Evolutionary conservation across 495 filamentous ascomycete genomes (phyloP), one percentile per base, ranked within the genome.

Genomic region (Lepraria neglecta): DNA sequence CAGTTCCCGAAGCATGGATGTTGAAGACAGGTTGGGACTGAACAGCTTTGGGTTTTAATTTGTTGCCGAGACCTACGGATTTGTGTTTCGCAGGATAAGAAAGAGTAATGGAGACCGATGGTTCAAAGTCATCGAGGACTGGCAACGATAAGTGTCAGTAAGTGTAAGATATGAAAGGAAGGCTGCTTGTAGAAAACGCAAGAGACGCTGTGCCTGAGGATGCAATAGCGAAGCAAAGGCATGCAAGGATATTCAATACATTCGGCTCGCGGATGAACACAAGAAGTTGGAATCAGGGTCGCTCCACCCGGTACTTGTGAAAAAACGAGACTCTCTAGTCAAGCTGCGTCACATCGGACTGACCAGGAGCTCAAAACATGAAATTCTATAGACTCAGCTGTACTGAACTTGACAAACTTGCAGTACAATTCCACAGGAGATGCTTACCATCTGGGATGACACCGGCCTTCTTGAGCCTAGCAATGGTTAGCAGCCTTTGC

Each of bases 61-160:
- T 80, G 71, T 88, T 88, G n/a, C 86, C 86, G 1, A 88, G 73
- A 4, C 70, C 56, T 27, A 78, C 70, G 33, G 77, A 73, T n/a
- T 70, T 69, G 52, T 77, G 65, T 40, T 74, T 68, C 1, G 72
- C 69, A 0, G 79, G 69, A 74, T 84, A 89, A 43, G 70, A 69
- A 19, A 78, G 75, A 17, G 74, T 65, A 33, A 89, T 66, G 62
- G 75, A 70, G 59, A 84, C 73, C 6, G 72, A 73, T 33, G 85
- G 84, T 15, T 70, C 67, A 65, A 89, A 88, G 66, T 83, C 80
- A 65, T 88, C 79, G 62, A 88, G 72, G 21, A 89, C 84, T 81
- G 61, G n/a, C 17, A 21, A 40, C 6, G 38, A 30, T n/a, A n/a
- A n/a, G 11, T 7, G 19, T 61, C 42, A 61, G 51, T 45, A 46